Conservation (phyloP, 2,329 filamentous ascomycete species). For the Alternaria atra region DNA sequence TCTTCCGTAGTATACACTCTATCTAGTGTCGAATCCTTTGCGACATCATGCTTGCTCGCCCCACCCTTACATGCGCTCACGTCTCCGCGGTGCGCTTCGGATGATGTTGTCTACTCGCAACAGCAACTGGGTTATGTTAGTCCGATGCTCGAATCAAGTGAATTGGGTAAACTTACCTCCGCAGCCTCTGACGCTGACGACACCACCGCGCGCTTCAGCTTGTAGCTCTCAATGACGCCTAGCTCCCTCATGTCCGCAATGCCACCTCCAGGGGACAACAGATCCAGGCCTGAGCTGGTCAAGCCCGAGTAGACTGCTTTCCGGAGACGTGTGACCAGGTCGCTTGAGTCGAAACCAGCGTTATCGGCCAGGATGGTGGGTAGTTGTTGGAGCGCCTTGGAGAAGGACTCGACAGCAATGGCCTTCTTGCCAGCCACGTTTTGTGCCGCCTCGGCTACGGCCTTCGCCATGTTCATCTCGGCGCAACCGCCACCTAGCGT, state of each 20-base stretch:
- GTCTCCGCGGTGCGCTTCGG: constrained; percentile 83
- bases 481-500: constrained; percentile 95
- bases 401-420: constrained; percentile 89
- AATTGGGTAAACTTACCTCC: constrained; percentile 70
- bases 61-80: constrained; percentile 73
- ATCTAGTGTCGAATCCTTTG: constrained; percentile 33
- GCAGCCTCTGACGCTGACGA: constrained; percentile 95
- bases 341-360: constrained; percentile 92
- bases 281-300: constrained; percentile 88
- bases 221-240: constrained; percentile 97
- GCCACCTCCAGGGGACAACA: constrained; percentile 87
- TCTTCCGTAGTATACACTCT: constrained; percentile 40
- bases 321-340: constrained; percentile 88
- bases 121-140: constrained; percentile 70
- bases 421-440: constrained; percentile 98
- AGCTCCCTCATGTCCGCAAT: constrained; percentile 95
- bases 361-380: constrained; percentile 98
- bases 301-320: constrained; percentile 96
- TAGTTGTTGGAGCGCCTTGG: constrained; percentile 86
- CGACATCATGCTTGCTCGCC: constrained; percentile 21
- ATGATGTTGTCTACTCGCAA: constrained; percentile 98
- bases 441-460: constrained; percentile 90
- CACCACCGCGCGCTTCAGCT: constrained; percentile 97
- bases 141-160: constrained; percentile 1
- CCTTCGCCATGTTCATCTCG: constrained; percentile 99